These are phyloP conservation scores for Fusarium liriodendri DNA, from an alignment of 2,329 filamentous ascomycete species.

Conservation along the genomic window DNA sequence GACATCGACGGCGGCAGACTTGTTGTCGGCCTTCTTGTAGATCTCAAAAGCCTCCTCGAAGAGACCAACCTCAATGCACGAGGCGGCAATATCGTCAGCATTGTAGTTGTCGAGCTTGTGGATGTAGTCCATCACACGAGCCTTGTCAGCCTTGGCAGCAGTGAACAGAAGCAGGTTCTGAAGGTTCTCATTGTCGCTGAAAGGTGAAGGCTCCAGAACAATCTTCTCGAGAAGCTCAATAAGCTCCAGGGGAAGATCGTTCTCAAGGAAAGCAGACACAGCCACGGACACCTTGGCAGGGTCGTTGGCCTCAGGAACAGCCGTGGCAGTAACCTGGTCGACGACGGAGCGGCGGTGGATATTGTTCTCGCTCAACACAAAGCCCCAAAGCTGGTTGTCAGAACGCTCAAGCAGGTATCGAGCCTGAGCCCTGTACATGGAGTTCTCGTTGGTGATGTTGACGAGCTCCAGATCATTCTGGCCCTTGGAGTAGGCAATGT, in stretches of 20 bases:
- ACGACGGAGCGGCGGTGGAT: slow-evolving; percentile 92
- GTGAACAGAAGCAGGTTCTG: slow-evolving; percentile 98
- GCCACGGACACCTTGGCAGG: slow-evolving; percentile 95
- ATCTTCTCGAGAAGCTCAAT: slow-evolving; percentile 99
- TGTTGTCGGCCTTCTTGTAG: slow-evolving; percentile 96
- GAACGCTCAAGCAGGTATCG: slow-evolving; percentile 93
- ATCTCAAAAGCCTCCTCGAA: slow-evolving; percentile 98
- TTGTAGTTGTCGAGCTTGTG: slow-evolving; percentile 90
- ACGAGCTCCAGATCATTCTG: slow-evolving; percentile 98
- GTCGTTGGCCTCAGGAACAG: slow-evolving; percentile 91
- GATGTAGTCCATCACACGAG: slow-evolving; percentile 95
- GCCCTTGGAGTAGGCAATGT: slow-evolving; percentile 95
- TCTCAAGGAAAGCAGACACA: slow-evolving; percentile 90
- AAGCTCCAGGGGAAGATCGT: slow-evolving; percentile 90
- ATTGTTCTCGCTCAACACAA: slow-evolving; percentile 96
- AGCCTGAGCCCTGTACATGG: slow-evolving; percentile 99
- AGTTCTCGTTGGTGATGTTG: slow-evolving; percentile 98
- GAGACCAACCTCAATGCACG: slow-evolving; percentile 94
- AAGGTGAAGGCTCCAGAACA: slow-evolving; percentile 97
- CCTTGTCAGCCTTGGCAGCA: slow-evolving; percentile 95
- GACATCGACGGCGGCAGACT: slow-evolving; percentile 87
- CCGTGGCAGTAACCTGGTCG: slow-evolving; percentile 95
- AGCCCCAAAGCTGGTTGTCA: slow-evolving; percentile 91
- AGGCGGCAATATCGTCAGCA: slow-evolving; percentile 89
- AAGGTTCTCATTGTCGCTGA: slow-evolving; percentile 96